Evolutionary conservation across 2,329 filamentous ascomycete species (phyloP), one percentile per base, ranked within the genome.

Genomic region (Pseudonectria foliicola): DNA sequence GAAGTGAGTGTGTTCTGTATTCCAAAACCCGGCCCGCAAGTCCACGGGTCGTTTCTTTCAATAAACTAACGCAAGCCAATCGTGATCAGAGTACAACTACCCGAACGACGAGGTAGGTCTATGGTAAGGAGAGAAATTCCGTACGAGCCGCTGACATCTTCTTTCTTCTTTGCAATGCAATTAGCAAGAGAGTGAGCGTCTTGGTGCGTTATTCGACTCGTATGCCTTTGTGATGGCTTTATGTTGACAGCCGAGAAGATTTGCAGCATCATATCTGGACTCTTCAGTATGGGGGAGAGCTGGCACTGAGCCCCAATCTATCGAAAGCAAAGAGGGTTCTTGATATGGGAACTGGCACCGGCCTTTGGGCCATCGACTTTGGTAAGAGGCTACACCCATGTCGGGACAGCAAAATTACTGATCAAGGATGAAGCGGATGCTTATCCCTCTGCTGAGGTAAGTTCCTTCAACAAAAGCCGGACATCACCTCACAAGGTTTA

Each of bases 321-420:
- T 29, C 40, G 2, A 30, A 37, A 5, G 46, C 48, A 10, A 47
- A 48, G 34, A 41, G 48, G n/a, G 48, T 52, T 11, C 45, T 54
- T 6, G 50, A 54, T 13, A 37, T 44, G 3, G 50, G 50, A 3
- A 54, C 50, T 0, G 51, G 51, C 4, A 53, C 50, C 1, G 50
- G 50, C 5, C 45, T 52, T 8, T 52, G 50, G 49, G 49, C 49
- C 4, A 45, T 52, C 32, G 49, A 52, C 13, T 53, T 47, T 29
- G 50, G 43, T 39, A 29, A 33, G 26, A 4, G 10, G 7, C 30
- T 10, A 4, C 6, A 2, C 29, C 2, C 14, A 24, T 6, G 2
- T 18, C 16, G 21, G 6, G 2, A 14, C 10, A 10, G 13, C 31
- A 8, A 29, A 23, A 6, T 36, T 26, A 14, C 10, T 10, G 12